Percentiles rank a stretch among this genome's conserved stretches.
phyloP scores from a whole-genome alignment of 768 basidiomycete genomes.

The Hypholoma sublateritium region DNA sequence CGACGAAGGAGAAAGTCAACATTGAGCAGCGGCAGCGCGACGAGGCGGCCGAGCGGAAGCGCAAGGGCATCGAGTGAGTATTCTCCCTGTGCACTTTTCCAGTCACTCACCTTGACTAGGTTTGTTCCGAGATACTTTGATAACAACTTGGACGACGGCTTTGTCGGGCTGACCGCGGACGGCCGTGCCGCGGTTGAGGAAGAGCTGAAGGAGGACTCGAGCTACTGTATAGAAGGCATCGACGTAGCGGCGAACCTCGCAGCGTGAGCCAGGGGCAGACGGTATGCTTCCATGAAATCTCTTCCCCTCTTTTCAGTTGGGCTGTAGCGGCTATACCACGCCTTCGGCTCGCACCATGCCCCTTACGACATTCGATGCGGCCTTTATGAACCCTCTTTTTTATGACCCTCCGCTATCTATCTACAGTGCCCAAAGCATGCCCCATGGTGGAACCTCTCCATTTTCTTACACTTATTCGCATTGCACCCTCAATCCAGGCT shows the following conservation, averaged over 20 bases:
- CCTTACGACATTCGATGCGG: too few species aligned
- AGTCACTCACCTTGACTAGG: constrained; percentile 35
- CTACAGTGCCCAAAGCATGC: neutral
- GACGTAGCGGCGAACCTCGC: constrained; percentile 12
- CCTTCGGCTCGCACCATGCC: neutral
- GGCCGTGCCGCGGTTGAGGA: constrained; percentile 75
- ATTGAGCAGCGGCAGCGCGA: constrained; percentile 97
- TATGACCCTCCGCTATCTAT: neutral
- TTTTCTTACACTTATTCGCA: too few species aligned
- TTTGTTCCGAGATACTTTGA: constrained; percentile 81
- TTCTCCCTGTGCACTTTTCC: constrained; percentile 6
- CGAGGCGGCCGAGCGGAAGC: constrained; percentile 82
- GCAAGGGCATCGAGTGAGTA: constrained; percentile 75
- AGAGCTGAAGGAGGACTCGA: constrained; percentile 50
- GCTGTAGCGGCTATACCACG: neutral
- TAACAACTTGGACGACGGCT: constrained; percentile 62
- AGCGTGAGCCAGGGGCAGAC: neutral
- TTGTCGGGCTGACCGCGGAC: constrained; percentile 63
- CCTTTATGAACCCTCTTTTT: neutral
- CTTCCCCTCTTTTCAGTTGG: neutral
- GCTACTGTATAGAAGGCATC: constrained; percentile 28
- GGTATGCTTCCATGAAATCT: neutral
- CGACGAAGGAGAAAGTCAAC: constrained; percentile 85
- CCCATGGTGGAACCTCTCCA: too few species aligned
- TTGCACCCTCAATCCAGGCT: too few species aligned